Conservation (phyloP, 2,329 filamentous ascomycete species). For the Exophiala spinifera region DNA sequence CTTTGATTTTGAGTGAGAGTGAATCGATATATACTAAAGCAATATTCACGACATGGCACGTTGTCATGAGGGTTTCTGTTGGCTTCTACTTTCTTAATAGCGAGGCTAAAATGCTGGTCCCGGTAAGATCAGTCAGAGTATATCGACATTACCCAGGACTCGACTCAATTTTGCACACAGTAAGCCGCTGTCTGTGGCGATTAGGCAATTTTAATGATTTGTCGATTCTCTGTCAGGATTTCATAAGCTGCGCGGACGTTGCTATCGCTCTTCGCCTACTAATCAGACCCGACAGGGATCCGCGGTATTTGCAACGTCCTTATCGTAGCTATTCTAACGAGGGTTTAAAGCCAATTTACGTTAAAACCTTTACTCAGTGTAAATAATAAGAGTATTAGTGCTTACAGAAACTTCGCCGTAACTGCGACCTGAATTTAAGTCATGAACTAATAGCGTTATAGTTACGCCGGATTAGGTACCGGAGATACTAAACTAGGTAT, state of each 20-base stretch:
- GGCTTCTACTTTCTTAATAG: slow-evolving; percentile 12
- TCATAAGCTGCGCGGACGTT: slow-evolving; percentile 19
- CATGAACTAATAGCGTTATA: background rate
- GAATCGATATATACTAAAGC: slow-evolving; percentile 33
- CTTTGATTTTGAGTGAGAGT: slow-evolving; percentile 23
- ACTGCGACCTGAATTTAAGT: background rate
- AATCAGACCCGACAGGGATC: background rate
- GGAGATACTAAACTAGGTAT: no score
- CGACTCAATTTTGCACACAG: slow-evolving; percentile 13
- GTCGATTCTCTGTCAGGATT: slow-evolving; percentile 24
- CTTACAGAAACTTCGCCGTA: background rate
- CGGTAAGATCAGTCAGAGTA: no score
- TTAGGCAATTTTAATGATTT: slow-evolving; percentile 18
- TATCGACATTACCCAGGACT: no score
- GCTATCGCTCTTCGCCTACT: background rate
- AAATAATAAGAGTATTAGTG: no score
- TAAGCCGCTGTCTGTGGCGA: background rate
- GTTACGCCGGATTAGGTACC: no score
- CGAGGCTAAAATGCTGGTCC: slow-evolving; percentile 18
- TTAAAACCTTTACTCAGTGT: no score
- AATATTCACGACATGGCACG: slow-evolving; percentile 33
- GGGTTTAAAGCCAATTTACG: no score
- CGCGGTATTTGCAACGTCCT: no score
- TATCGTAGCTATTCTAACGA: no score
- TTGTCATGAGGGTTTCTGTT: slow-evolving; percentile 8